Percentiles rank a stretch among this genome's conserved stretches.
Evolutionary conservation across 2,329 filamentous ascomycete genomes (phyloP).

Genomic region (Parastagonospora avenae): DNA sequence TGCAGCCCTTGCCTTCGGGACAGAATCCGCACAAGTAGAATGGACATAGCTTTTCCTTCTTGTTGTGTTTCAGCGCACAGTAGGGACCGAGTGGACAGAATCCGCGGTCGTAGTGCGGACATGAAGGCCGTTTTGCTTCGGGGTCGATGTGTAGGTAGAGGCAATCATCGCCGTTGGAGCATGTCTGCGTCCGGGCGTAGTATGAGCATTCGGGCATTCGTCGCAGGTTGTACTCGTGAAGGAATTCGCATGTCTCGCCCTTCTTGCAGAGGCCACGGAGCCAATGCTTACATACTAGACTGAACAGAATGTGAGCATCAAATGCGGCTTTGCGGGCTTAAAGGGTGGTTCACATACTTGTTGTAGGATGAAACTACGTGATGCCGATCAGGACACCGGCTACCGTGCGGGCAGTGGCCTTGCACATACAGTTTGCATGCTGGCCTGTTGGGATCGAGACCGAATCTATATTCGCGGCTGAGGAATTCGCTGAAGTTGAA

Average conservation of each 20-base stretch:
- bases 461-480: conserved; percentile 80
- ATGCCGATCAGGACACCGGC: conserved; percentile 85
- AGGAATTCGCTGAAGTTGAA: conserved; percentile 90
- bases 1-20: conserved; percentile 78
- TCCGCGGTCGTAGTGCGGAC: conserved; percentile 89
- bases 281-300: conserved; percentile 97
- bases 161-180: conserved; percentile 96
- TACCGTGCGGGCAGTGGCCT: conserved; percentile 85
- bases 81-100: conserved; percentile 90
- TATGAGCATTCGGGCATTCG: conserved; percentile 99
- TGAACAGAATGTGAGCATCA: conserved; percentile 30
- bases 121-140: conserved; percentile 64
- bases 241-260: conserved; percentile 93
- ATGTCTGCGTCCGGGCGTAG: conserved; percentile 91
- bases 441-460: conserved; percentile 70
- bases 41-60: conserved; percentile 72
- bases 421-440: conserved; percentile 85
- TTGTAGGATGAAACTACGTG: conserved; percentile 66
- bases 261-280: conserved; percentile 97
- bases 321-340: not conserved
- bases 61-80: conserved; percentile 88
- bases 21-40: conserved; percentile 96
- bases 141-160: conserved; percentile 90
- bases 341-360: conserved; percentile 51
- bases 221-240: conserved; percentile 97